A percentile compares a stretch with the other conserved stretches of the same genome.
phyloP scores from a whole-genome alignment of 305 asterid species.

The Lippia alba region DNA sequence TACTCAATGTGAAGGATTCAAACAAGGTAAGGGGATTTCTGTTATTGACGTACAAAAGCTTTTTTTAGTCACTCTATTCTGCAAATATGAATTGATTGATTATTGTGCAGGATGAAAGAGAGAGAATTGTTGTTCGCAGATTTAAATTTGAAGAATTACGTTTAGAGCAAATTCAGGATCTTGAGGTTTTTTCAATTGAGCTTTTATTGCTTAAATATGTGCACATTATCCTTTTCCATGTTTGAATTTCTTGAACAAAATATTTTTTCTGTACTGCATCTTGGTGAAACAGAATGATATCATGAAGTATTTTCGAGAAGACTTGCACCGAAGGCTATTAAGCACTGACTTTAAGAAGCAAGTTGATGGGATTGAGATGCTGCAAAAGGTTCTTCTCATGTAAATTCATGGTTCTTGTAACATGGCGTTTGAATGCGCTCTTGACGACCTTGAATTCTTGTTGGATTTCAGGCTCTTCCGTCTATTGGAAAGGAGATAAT shows the following conservation, averaged over 20 bases:
- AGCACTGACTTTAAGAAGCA: constrained; percentile 96
- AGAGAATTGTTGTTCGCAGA: constrained; percentile 86
- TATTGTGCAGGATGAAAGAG: constrained; percentile 88
- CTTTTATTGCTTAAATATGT: constrained; percentile 25
- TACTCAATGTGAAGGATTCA: constrained; percentile 86
- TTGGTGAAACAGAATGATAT: constrained; percentile 71
- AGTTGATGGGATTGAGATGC: constrained; percentile 99
- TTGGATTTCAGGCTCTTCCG: constrained; percentile 77
- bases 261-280: not conserved
- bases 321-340: constrained; percentile 84
- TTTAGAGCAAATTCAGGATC: constrained; percentile 96
- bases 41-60: not conserved
- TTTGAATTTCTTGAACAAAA: not conserved
- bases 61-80: not conserved
- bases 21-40: constrained; percentile 62
- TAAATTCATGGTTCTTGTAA: constrained; percentile 19
- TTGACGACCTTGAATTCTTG: constrained; percentile 34
- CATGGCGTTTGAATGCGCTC: constrained; percentile 32
- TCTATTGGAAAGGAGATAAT: constrained; percentile 76
- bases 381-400: constrained; percentile 74
- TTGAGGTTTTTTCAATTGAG: constrained; percentile 69
- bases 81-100: constrained; percentile 30
- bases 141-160: constrained; percentile 95
- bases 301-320: constrained; percentile 93
- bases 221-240: not conserved